Evolutionary conservation across 2,329 filamentous ascomycete genomes (phyloP), one percentile per base, ranked within the genome.

Genomic region (Pseudonectria foliicola): DNA sequence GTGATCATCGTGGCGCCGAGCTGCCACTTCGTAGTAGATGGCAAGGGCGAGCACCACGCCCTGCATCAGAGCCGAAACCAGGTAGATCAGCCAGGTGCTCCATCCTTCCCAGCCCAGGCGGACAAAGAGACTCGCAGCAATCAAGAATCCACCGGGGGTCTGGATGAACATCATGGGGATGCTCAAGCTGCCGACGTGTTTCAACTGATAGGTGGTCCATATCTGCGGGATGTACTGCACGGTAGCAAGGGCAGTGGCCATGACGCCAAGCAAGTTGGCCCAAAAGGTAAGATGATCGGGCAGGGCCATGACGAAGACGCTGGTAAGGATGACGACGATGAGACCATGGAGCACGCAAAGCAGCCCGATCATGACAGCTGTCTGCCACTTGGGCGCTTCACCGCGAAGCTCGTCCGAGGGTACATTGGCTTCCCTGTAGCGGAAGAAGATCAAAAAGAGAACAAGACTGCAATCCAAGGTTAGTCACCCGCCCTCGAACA

Each of bases 111-210:
- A 71, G 0, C 92, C 92, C 13, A 95, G 71, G 29, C 92, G 75
- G 7, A 76, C 77, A 33, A 82, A 87, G 28, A 98, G 65, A 57
- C 88, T 95, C 10, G 74, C 81, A 0, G 90, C 88, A 64, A 94
- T 96, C 6, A 98, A 66, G 48, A 95, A 81, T 39, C 87, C 88
- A 1, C 92, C 92, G 0, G 92, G 92, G 0, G 90, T 95, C 60
- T 98, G 92, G 24, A 98, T 95, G 56, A 85, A 84, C 89, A 98
- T 96, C 83, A 95, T 96, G 4, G 87, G 82, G 37, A 98, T 92
- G 53, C 87, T 95, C 50, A 98, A 66, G 57, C 88, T 95, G 35
- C 88, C 88, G 2, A 94, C 83, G 50, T 89, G 82, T 56, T 90
- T 84, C 38, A 95, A 68, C 34, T 70, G 75, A 63, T 85, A 93